Base-by-base conservation (phyloP, 164 flowering plant species). In the Paratinospora sagittata region DNA sequence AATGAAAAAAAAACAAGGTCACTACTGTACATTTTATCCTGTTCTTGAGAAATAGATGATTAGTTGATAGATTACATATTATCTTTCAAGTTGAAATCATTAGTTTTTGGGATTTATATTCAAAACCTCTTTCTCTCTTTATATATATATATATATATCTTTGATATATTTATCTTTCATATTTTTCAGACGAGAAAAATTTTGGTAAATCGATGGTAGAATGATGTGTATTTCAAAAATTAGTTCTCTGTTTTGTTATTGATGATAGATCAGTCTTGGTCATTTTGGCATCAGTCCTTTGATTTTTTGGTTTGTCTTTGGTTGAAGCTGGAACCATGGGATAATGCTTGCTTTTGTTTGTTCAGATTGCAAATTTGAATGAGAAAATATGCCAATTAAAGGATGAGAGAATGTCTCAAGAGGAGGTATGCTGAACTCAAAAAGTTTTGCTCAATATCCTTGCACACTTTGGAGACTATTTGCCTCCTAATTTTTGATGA, bases 311-410 rank as follows among this genome's bases (percentile, higher is more conserved):
- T 27, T 21, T 5, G 13, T 65, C 45, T 64, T 19, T 58, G 63
- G 36, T 37, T 26, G 57, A n/a, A 19, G 37, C 33, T 70, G n/a
- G 23, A 58, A 13, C 52, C 26, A 27, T 27, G 19, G 36, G 26
- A 6, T 67, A 45, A 71, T 68, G 26, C 33, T 55, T 72, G 27
- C 34, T 14, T 6, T 72, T 72, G 62, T 27, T 19, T 24, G 39
- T 69, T 61, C 75, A 76, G 79, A 72, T 69, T 39, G 65, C 67
- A 64, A 41, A 41, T 45, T 69, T 76, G 73, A 45, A 52, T 6
- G 75, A 72, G 63, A 73, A 70, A 70, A 26, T 77, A 43, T 19
- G 26, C 55, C 52, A 49, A 41, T 47, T 67, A 23, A 72, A 63
- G 72, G 72, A 68, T 27, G 66, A 36, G 6, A 19, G 33, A 65